Base-by-base conservation (phyloP, 2,329 filamentous ascomycete genomes). In the Clonostachys rhizophaga region DNA sequence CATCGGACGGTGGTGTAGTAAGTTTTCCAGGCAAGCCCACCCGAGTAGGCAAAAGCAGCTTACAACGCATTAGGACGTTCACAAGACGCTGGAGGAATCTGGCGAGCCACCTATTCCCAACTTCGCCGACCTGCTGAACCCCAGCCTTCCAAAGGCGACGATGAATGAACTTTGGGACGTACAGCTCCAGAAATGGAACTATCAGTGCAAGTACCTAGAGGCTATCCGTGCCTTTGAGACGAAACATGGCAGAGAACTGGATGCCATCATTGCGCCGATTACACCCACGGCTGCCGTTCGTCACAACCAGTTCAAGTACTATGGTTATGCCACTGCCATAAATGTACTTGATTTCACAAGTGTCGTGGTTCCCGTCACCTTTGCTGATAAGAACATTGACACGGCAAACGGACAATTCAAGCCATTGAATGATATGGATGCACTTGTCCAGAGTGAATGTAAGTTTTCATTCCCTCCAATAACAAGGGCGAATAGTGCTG, bases 341-440 rank as follows among this genome's bases (percentile, higher is more conserved):
- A 71, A 70, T 46, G 48, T 65, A 17, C 55, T 71, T 2, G 68
- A 71, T 41, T 66, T 64, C 35, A 68, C 69, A 3, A 68, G 63
- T 41, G 66, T 69, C 10, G 69, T 70, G 2, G 62, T 75, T 6
- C 72, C 72, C 0, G 67, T 75, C 5, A 70, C 67, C 0, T 66
- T 62, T 44, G 68, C 68, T 1, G 66, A 73, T 47, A 66, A 68
- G 52, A 49, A 49, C 4, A 37, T 70, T 0, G 70, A 74, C 47
- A 37, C 48, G 16, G 47, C 54, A 16, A 16, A 16, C 17, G 46
- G 57, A n/a, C 34, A 35, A 2, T 58, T 49, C 40, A 40, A 44
- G 24, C 57, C 58, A 5, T 17, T 58, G 40, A 55, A 44, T 2
- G 47, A 58, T 3, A 40, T 55, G 9, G 58, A 62, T 37, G 41